Base-by-base conservation (phyloP, 768 basidiomycete species). In the Collybiopsis confluens region DNA sequence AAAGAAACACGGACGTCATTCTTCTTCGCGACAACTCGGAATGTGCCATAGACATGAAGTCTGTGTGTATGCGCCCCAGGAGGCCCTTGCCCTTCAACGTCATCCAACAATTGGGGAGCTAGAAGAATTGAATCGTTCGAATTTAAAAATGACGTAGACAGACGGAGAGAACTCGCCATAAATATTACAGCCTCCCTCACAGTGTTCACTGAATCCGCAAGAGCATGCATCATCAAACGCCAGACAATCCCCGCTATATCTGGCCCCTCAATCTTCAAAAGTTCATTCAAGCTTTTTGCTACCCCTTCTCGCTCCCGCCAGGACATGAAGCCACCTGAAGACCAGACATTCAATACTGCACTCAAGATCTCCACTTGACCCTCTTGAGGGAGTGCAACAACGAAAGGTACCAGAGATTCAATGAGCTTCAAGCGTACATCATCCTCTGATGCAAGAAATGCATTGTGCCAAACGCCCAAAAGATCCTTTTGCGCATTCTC, bases 271-370 rank as follows among this genome's bases (percentile, higher is more conserved):
- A 65, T 61, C 55, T 70, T 51, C 24, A 71, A 63, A 58, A 92
- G 75, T 20, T 70, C 74, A 11, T 74, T 73, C 18, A 94, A 67
- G 33, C 76, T 72, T 54, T 75, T 73, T 40, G 83, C 79, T 49
- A 90, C 70, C n/a, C 70, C 72, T 64, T 94, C 90, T 38, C 93
- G 73, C 56, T 92, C 85, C 55, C 90, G 76, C 94, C 95, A 98
- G 11, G 80, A 80, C 44, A 73, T 77, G 54, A 88, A 75, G 57
- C 70, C 69, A 1, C 74, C 76, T 44, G 78, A 77, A 41, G 80
- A 71, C 87, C 88, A 90, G 20, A 76, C 64, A 13, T 69, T 69
- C 18, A 78, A 68, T 54, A 86, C 56, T 36, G 75, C 75, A 38
- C 70, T 61, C 55, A 82, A 80, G 59, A 74, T 70, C 48, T 58